A percentile compares a stretch with the other conserved stretches of the same genome.
Conservation (phyloP, 306 rosid genomes). For the Sechiopsis laciniata region DNA sequence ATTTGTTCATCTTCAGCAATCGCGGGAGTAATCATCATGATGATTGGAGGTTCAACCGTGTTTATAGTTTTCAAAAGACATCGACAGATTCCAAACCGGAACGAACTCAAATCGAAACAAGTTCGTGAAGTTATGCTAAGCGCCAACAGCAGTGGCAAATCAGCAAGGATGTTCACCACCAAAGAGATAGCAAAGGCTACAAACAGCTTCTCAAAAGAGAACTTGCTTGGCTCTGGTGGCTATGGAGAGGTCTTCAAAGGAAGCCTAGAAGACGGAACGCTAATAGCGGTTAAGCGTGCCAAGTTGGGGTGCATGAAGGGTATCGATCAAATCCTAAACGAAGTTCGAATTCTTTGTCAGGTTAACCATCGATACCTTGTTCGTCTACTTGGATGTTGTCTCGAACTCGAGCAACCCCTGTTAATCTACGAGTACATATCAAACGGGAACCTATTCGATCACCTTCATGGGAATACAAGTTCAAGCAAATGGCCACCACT, state of each 20-base stretch:
- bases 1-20: slow-evolving; percentile 12
- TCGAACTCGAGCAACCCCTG: slow-evolving; percentile 70
- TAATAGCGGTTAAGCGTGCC: slow-evolving; percentile 64
- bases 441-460: slow-evolving; percentile 62
- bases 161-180: slow-evolving; percentile 65
- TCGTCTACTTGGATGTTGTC: slow-evolving; percentile 65
- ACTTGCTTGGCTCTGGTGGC: slow-evolving; percentile 65
- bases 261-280: slow-evolving; percentile 51
- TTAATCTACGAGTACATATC: slow-evolving; percentile 77
- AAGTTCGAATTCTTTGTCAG: slow-evolving; percentile 79
- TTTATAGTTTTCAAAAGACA: slow-evolving; percentile 49
- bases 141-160: slow-evolving; percentile 53
- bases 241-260: slow-evolving; percentile 85
- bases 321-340: slow-evolving; percentile 71
- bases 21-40: slow-evolving; percentile 7
- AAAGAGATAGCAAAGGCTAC: slow-evolving; percentile 72
- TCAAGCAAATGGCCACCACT: slow-evolving; percentile 30
- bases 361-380: slow-evolving; percentile 79
- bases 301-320: slow-evolving; percentile 77
- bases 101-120: slow-evolving; percentile 38
- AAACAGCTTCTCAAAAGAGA: slow-evolving; percentile 51
- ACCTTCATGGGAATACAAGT: slow-evolving; percentile 37
- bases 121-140: slow-evolving; percentile 72
- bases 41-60: slow-evolving; percentile 21
- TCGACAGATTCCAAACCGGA: slow-evolving; percentile 46